phyloP scores from a whole-genome alignment of 208 protist species.

The Wallacemonas collosoma region DNA sequence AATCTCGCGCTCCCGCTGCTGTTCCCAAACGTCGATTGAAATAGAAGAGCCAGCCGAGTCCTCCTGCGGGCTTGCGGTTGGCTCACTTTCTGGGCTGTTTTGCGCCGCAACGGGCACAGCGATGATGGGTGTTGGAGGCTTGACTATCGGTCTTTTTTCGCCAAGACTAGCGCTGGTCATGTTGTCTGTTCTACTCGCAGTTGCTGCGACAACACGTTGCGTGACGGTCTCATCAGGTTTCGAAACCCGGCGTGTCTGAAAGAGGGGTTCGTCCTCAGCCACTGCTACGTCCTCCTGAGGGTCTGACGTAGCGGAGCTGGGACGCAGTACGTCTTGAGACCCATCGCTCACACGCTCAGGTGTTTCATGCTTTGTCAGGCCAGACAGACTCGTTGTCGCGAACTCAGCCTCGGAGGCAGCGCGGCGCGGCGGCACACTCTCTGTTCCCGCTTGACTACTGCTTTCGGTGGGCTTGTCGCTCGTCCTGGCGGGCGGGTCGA shows the following conservation, averaged over 20 bases:
- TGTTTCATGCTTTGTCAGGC: too few species aligned
- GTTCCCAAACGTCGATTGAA: slow-evolving; percentile 85
- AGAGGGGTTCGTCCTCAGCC: slow-evolving; percentile 54
- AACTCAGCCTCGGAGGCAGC: too few species aligned
- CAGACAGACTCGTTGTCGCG: too few species aligned
- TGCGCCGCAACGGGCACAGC: slow-evolving; percentile 21
- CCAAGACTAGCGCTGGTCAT: not conserved
- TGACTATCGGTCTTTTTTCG: slow-evolving; percentile 12
- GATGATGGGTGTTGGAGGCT: slow-evolving; percentile 27
- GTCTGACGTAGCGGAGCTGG: too few species aligned
- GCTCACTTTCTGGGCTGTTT: not conserved
- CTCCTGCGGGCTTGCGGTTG: not conserved
- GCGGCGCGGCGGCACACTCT: too few species aligned
- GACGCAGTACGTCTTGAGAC: too few species aligned
- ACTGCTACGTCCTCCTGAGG: slow-evolving; percentile 32
- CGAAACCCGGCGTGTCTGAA: slow-evolving; percentile 27
- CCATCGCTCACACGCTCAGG: too few species aligned
- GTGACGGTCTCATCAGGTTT: not conserved
- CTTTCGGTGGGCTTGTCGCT: slow-evolving; percentile 1
- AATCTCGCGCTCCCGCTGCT: slow-evolving; percentile 82
- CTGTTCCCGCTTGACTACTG: not conserved
- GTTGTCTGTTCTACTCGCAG: not conserved
- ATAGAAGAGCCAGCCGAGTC: slow-evolving; percentile 12
- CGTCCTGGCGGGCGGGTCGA: slow-evolving; percentile 35
- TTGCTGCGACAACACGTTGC: slow-evolving; percentile 2